phyloP scores from a whole-genome alignment of 1,284 basidiomycete species.

The Sporisorium scitamineum region DNA sequence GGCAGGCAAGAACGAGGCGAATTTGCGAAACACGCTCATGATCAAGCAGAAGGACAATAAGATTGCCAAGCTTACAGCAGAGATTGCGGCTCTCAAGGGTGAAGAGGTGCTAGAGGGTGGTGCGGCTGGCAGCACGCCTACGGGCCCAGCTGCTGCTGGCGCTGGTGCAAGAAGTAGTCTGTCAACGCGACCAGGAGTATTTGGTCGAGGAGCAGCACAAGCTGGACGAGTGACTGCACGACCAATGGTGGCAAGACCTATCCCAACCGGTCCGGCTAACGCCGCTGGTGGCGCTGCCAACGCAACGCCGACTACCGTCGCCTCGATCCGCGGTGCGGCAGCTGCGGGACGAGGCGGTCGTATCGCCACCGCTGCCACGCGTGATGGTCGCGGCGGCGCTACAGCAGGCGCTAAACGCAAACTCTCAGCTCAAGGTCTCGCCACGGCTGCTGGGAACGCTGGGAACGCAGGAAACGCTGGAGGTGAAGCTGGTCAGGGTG shows the following conservation, averaged over 20 bases:
- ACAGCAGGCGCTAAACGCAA: slow-evolving; percentile 45
- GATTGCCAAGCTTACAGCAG: slow-evolving; percentile 62
- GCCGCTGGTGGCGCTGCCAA: background rate
- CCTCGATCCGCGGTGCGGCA: slow-evolving; percentile 49
- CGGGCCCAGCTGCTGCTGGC: slow-evolving; percentile 7
- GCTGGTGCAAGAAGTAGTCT: background rate
- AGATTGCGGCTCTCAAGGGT: slow-evolving; percentile 64
- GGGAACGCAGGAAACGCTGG: background rate
- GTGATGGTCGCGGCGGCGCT: slow-evolving; percentile 31
- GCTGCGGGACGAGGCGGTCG: slow-evolving; percentile 34
- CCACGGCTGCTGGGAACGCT: slow-evolving; percentile 9
- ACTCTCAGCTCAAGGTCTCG: slow-evolving; percentile 36
- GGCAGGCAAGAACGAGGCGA: slow-evolving; percentile 67
- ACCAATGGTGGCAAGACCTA: slow-evolving; percentile 17
- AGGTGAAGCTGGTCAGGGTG: slow-evolving; percentile 17
- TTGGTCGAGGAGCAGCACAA: slow-evolving; percentile 43
- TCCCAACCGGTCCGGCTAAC: slow-evolving; percentile 37
- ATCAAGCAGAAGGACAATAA: slow-evolving; percentile 66
- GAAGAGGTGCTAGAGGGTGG: slow-evolving; percentile 15
- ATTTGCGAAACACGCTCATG: slow-evolving; percentile 65
- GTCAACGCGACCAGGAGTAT: slow-evolving; percentile 38
- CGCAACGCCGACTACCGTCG: slow-evolving; percentile 19
- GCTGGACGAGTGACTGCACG: slow-evolving; percentile 22
- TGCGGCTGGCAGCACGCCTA: slow-evolving; percentile 4
- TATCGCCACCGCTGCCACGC: slow-evolving; percentile 34